Base-by-base conservation (phyloP, 108 stramenopile genomes). In the Discostella pseudostelligera region DNA sequence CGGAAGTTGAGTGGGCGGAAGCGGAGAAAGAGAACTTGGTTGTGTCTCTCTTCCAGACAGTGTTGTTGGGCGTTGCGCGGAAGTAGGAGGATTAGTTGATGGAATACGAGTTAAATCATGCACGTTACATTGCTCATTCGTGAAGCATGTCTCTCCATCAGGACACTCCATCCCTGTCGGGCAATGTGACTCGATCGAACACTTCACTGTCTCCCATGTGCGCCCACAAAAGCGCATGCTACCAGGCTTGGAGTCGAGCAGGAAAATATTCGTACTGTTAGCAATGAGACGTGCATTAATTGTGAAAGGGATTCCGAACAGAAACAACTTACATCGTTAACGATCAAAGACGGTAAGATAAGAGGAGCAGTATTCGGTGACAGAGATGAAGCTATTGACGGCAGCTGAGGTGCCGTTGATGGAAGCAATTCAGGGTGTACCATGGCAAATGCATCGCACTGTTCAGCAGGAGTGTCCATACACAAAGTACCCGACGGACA, bases 101-200 rank as follows among this genome's bases (percentile, higher is more conserved):
- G 4, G 42, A 43, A 8, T 43, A n/a, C 14, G 42, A 8, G n/a
- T 43, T 43, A 43, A 43, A 43, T 43, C 42, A n/a, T n/a, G 14
- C 3, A 43, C n/a, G 9, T 43, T 12, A 8, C 42, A 43, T 43
- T 8, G 14, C n/a, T 43, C 42, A 8, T 43, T 43, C 2, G 12
- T n/a, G 9, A 43, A 43, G 9, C 42, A 43, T 43, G 12, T 12
- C n/a, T 43, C 42, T 16, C 42, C 42, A 43, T 11, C 2, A 7
- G 12, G 12, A 43, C 42, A 43, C n/a, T 16, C 42, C 12, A 11
- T 12, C n/a, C 42, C 42, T 1, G 12, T n/a, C 9, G 42, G 42
- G 42, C 42, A 43, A 43, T 43, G 42, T 43, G 42, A 43, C n/a
- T 43, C 42, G 42, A 43, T 43, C 42, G 42, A 43, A 43, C 42